Conservation (phyloP, 441 rosid genomes). For the Pelargonium citronellum region DNA sequence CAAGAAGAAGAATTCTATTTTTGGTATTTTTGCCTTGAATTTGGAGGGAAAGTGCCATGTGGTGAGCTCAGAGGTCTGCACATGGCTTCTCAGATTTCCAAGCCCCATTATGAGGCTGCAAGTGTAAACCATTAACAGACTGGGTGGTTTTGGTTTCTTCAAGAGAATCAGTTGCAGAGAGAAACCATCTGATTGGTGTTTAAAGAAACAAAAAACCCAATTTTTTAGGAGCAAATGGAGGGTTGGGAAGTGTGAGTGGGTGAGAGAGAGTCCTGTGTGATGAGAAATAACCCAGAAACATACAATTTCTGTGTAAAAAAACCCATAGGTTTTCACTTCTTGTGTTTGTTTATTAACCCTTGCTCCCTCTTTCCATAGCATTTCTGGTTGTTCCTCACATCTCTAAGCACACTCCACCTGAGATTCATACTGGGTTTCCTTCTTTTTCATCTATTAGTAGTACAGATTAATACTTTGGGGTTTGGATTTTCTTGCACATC, state of each 20-base stretch:
- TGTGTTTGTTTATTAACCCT: slow-evolving; percentile 3
- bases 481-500: slow-evolving; percentile 1
- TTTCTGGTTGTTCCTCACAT: slow-evolving; percentile 23
- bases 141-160: slow-evolving; percentile 31
- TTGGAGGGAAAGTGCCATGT: neutral
- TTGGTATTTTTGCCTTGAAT: neutral
- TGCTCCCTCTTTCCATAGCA: slow-evolving; percentile 21
- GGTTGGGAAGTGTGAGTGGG: slow-evolving; percentile 24
- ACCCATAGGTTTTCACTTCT: neutral
- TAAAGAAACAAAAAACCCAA: slow-evolving; percentile 12
- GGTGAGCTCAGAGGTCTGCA: slow-evolving; percentile 2
- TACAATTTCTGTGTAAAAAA: slow-evolving; percentile 8
- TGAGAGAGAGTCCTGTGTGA: slow-evolving; percentile 8
- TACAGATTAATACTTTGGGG: slow-evolving; percentile 8
- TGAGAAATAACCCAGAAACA: slow-evolving; percentile 21
- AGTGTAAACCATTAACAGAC: slow-evolving; percentile 19
- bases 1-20: neutral
- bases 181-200: slow-evolving; percentile 26
- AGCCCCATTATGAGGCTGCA: slow-evolving; percentile 24
- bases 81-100: neutral
- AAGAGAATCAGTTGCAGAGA: slow-evolving; percentile 42
- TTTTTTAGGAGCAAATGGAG: slow-evolving; percentile 22
- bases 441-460: slow-evolving; percentile 15
- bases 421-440: slow-evolving; percentile 1
- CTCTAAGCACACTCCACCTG: slow-evolving; percentile 16